Evolutionary conservation across 2,329 filamentous ascomycete species (phyloP).

Genomic region (Cytospora schulzeri): DNA sequence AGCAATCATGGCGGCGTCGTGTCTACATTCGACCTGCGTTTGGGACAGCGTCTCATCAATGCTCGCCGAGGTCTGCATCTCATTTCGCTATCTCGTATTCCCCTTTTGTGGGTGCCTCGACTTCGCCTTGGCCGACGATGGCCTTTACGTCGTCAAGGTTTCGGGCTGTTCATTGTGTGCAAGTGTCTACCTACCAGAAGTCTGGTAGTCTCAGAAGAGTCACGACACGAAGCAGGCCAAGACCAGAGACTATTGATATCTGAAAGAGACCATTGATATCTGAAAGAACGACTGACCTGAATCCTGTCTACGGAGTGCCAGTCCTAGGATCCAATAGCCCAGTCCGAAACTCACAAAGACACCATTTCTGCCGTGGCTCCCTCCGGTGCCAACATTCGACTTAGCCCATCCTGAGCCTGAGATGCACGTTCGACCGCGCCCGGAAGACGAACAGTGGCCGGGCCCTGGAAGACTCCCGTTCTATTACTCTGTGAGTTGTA

Average conservation of each 20-base stretch:
- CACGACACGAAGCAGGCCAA: background rate
- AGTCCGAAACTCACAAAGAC: background rate
- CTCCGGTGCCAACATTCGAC: background rate
- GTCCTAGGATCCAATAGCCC: background rate
- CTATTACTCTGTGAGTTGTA: conserved; percentile 21
- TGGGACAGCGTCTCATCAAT: conserved; percentile 1
- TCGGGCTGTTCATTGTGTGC: background rate
- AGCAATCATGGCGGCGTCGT: background rate
- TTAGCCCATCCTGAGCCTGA: conserved; percentile 1
- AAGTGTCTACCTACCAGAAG: background rate
- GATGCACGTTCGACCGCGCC: conserved; percentile 15
- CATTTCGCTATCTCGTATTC: background rate
- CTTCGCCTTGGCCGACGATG: background rate
- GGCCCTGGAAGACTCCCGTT: conserved; percentile 19
- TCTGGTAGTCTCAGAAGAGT: background rate
- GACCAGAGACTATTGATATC: background rate
- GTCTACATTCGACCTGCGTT: background rate
- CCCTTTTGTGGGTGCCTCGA: background rate
- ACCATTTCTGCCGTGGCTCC: background rate
- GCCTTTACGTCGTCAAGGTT: background rate
- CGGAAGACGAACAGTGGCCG: conserved; percentile 11
- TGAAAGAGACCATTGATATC: too few species aligned
- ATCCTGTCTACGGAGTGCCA: background rate
- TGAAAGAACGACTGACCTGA: background rate
- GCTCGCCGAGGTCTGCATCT: background rate